Percentiles rank a stretch among this genome's conserved stretches.
Conservation (phyloP, 2,329 filamentous ascomycete species). For the Claviceps paspali region DNA sequence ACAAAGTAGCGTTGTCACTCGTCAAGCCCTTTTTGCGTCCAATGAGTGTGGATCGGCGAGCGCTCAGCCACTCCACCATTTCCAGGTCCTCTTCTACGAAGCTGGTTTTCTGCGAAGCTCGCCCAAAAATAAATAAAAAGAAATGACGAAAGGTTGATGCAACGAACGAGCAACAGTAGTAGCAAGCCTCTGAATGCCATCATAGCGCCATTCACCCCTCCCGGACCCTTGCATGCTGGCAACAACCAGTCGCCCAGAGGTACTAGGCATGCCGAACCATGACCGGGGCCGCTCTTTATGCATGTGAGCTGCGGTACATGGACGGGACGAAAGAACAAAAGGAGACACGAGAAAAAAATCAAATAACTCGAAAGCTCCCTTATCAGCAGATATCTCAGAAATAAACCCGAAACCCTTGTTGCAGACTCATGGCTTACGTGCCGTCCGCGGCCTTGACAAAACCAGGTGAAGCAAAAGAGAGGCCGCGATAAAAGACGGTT, state of each 20-base stretch:
- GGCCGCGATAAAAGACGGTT: background rate
- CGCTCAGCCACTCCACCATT: background rate
- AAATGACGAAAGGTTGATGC: conserved; percentile 1
- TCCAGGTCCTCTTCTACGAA: background rate
- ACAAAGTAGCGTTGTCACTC: conserved; percentile 1
- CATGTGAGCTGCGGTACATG: background rate
- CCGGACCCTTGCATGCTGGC: too few relatives aligned
- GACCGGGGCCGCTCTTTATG: background rate
- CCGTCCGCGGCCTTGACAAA: too few relatives aligned
- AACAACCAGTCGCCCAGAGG: too few relatives aligned
- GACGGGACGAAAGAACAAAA: background rate
- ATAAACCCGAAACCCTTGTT: background rate
- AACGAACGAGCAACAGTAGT: background rate
- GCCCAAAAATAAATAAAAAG: too few relatives aligned
- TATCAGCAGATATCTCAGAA: background rate
- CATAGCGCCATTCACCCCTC: too few relatives aligned
- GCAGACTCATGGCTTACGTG: too few relatives aligned
- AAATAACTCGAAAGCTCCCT: background rate
- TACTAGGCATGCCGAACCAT: background rate
- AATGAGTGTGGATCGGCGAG: too few relatives aligned
- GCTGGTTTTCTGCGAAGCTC: background rate
- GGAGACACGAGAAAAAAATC: background rate
- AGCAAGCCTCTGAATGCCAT: too few relatives aligned
- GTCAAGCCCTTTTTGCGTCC: too few relatives aligned
- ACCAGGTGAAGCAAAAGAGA: too few relatives aligned